Base-by-base conservation (phyloP, 306 rosid species). In the Vigna trinervia region DNA sequence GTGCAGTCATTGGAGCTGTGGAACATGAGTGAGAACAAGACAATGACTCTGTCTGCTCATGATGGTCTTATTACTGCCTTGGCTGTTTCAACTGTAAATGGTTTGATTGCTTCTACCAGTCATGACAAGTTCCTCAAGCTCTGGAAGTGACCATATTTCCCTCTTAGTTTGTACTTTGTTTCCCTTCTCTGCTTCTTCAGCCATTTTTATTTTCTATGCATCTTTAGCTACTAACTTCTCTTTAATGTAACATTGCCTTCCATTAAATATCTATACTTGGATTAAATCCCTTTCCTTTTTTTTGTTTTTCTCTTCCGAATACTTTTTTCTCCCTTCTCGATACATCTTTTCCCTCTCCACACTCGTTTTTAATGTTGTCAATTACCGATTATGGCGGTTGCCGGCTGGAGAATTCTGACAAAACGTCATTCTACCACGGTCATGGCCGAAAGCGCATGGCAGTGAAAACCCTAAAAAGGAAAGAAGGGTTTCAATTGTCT, bases 1-100 rank as follows among this genome's bases (percentile, higher is more conserved):
- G 5, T 89, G 90, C 83, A 95, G 99, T 92, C 99, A 36, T 71
- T 95, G 88, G 99, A 95, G 89, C 93, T 95, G 39, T 95, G 99
- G 99, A 89, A 95, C 90, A 92, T 91, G 93, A 53, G 77, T 0
- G 99, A 92, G 85, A 89, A 89, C 88, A 92, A 90, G 96, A 92
- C 97, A 23, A 91, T 95, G 99, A 86, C 94, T 2, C 78, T 92
- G 15, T 46, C 97, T 6, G 99, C 97, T 64, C 99, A 95, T 36
- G 99, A 92, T 0, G 99, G 97, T 75, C 87, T 95, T 56, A 86
- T 95, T 52, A 86, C 97, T 34, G 79, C 94, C 4, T 84, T 95
- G 85, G 90, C 99, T 0, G 95, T 87, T 43, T 95, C 99, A 23
- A 85, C 89, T 8, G 87, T 78, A 28, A 90, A 88, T 5, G 99